A percentile compares a stretch with the other conserved stretches of the same genome.
Conservation (phyloP, 2,329 filamentous ascomycete genomes). For the Conoideocrella luteorostrata region DNA sequence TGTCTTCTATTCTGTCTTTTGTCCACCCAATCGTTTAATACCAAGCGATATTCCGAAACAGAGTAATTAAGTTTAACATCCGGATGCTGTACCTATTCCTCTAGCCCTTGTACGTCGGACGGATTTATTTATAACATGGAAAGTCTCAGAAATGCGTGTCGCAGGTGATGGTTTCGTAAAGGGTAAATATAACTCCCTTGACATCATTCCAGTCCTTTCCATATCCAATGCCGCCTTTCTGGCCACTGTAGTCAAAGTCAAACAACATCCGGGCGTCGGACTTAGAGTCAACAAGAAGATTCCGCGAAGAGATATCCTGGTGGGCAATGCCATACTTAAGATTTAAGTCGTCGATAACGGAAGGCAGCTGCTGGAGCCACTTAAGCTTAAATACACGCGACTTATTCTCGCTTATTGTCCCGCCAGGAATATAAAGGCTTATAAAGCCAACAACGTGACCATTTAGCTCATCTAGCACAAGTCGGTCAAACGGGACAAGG, state of each 20-base stretch:
- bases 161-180: slow-evolving; percentile 29
- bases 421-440: slow-evolving; percentile 30
- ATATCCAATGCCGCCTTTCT: slow-evolving; percentile 11
- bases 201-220: slow-evolving; percentile 21
- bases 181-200: slow-evolving; percentile 25
- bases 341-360: slow-evolving; percentile 30
- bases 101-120: slow-evolving; percentile 11
- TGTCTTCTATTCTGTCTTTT: slow-evolving; percentile 6
- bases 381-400: too few species aligned
- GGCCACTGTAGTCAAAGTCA: slow-evolving; percentile 25
- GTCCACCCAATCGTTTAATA: slow-evolving; percentile 20
- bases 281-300: slow-evolving; percentile 26
- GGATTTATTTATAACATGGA: slow-evolving; percentile 18
- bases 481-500: slow-evolving; percentile 26
- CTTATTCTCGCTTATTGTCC: slow-evolving; percentile 24
- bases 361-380: too few species aligned
- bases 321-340: slow-evolving; percentile 29
- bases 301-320: slow-evolving; percentile 30
- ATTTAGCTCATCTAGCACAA: slow-evolving; percentile 26
- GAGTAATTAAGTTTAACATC: slow-evolving; percentile 24
- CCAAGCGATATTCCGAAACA: slow-evolving; percentile 20
- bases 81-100: slow-evolving; percentile 24
- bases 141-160: slow-evolving; percentile 17
- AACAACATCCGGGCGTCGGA: slow-evolving; percentile 28
- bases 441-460: too few species aligned